Evolutionary conservation across 1,284 basidiomycete species (phyloP), one percentile per base, ranked within the genome.

Genomic region (Volvariella surrecta): DNA sequence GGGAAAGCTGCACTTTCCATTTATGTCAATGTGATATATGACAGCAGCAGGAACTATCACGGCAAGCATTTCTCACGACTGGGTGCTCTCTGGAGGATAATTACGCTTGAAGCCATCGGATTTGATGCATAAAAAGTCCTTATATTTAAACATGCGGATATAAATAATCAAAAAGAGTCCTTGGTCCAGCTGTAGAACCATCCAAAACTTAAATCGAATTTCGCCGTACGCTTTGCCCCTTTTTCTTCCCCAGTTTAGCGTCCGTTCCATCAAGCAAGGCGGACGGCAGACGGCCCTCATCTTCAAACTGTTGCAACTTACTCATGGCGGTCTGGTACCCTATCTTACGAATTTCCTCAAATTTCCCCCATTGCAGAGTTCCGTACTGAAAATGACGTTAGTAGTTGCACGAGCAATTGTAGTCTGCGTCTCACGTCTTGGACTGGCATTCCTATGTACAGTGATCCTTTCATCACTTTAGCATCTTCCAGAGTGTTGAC

Each of bases 401-500:
- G 22, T 37, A 32, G 22, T 11, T 13, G 31, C 37, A 21, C 20
- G 39, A 13, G 15, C n/a, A 32, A 16, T n/a, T n/a, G n/a, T n/a
- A n/a, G n/a, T n/a, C n/a, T n/a, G 39, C 9, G 9, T 59, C 68
- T 48, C 52, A 82, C 86, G 66, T 85, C 82, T 55, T 93, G 87
- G 15, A 98, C 93, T 0, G 96, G 96, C 88, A 99, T 91, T 45
- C 82, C 78, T 64, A 97, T 84, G 59, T 99, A 99, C 39, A 97
- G 66, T 58, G 91, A 94, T 0, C 87, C 87, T 3, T 86, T 85
- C 3, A 86, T 77, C 2, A 76, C 76, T 62, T 99, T 99, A 18
- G 93, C 94, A 50, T 95, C 93, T 60, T 97, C 93, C 7, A 99
- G 71, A 9, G 89, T 95, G 58, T 86, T 89, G 28, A 98, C 92